Percentiles rank a stretch among this genome's conserved stretches.
phyloP scores from a whole-genome alignment of 352 stramenopile genomes.

The Phytopythium helicoides region DNA sequence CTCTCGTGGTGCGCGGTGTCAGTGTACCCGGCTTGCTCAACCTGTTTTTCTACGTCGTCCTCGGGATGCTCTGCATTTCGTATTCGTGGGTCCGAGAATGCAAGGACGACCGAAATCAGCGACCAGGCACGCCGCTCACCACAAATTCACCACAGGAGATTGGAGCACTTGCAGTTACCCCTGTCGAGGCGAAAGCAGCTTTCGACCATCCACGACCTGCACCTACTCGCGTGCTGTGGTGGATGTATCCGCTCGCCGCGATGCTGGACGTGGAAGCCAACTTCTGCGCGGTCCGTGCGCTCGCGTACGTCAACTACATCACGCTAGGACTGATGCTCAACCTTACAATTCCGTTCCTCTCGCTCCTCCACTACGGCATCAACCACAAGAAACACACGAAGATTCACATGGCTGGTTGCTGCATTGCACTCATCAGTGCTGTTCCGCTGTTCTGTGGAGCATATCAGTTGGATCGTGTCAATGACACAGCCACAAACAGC shows the following conservation, averaged over 20 bases:
- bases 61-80: slow-evolving; percentile 23
- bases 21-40: slow-evolving; percentile 35
- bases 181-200: background rate
- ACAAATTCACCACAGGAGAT: background rate
- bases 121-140: slow-evolving; percentile 1
- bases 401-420: slow-evolving; percentile 25
- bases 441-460: slow-evolving; percentile 27
- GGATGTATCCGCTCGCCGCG: slow-evolving; percentile 38
- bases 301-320: slow-evolving; percentile 34
- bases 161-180: background rate
- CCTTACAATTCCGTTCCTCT: slow-evolving; percentile 45
- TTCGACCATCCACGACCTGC: background rate
- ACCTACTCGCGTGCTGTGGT: slow-evolving; percentile 17
- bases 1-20: slow-evolving; percentile 22
- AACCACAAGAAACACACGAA: slow-evolving; percentile 21
- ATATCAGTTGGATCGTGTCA: slow-evolving; percentile 10
- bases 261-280: slow-evolving; percentile 46
- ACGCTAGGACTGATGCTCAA: slow-evolving; percentile 37
- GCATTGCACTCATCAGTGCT: slow-evolving; percentile 12
- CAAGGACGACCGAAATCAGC: slow-evolving; percentile 1
- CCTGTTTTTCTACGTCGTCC: slow-evolving; percentile 32
- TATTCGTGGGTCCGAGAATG: slow-evolving; percentile 18
- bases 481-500: slow-evolving; percentile 1
- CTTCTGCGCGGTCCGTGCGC: slow-evolving; percentile 22
- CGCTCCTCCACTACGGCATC: slow-evolving; percentile 25